These are phyloP conservation scores for Plasmopara viticola DNA, from an alignment of 352 stramenopile genomes.

Conservation along the genomic window DNA sequence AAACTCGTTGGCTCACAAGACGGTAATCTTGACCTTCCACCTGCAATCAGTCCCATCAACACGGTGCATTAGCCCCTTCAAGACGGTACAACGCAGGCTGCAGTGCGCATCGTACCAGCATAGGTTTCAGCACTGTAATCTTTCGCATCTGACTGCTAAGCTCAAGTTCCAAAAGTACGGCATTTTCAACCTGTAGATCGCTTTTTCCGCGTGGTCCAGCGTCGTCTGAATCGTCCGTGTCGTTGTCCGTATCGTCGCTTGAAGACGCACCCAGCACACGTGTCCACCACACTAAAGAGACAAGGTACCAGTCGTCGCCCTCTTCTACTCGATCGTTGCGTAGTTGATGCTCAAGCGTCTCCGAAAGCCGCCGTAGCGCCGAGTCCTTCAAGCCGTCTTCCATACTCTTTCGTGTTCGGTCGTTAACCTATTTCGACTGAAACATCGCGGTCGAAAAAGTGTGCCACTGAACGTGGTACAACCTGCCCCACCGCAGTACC, in stretches of 20 bases:
- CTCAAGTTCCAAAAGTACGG: conserved; percentile 38
- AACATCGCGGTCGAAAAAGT: neutral
- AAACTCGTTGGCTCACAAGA: conserved; percentile 64
- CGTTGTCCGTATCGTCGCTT: conserved; percentile 18
- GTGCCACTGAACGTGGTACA: neutral
- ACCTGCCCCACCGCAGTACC: neutral
- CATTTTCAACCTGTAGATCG: conserved; percentile 32
- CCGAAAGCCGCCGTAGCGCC: conserved; percentile 11
- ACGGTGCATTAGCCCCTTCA: no score
- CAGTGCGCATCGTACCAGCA: conserved; percentile 30
- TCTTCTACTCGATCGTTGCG: conserved; percentile 33
- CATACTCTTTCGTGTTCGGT: neutral
- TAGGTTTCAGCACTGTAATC: conserved; percentile 47
- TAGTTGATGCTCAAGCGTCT: conserved; percentile 24
- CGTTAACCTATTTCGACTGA: no score
- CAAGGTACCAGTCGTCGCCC: conserved; percentile 61
- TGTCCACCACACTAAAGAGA: conserved; percentile 49
- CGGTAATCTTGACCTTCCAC: conserved; percentile 60
- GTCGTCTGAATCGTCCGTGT: conserved; percentile 26
- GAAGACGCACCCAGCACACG: conserved; percentile 19
- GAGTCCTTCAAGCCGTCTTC: neutral
- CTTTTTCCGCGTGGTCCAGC: conserved; percentile 15
- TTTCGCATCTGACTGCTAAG: conserved; percentile 36
- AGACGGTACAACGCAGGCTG: no score
- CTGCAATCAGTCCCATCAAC: conserved; percentile 14